Evolutionary conservation across 345 rosid species (phyloP), one percentile per base, ranked within the genome.

Genomic region (Eucalyptus curtisii): DNA sequence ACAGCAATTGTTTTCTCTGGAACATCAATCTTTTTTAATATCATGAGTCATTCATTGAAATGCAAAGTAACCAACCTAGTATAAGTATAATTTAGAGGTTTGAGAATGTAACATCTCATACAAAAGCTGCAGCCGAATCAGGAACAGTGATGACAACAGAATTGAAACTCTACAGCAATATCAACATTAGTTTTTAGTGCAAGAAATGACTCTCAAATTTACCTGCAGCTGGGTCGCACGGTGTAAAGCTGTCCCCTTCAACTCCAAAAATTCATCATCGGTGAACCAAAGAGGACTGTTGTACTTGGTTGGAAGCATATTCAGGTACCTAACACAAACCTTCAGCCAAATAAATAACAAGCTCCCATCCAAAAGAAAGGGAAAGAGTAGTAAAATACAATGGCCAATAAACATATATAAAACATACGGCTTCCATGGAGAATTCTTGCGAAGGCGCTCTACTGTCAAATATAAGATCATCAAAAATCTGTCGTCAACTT

Each of bases 241-340:
- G 89, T 93, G 91, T 90, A 97, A 93, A 40, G 97, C 90, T 14
- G 99, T 96, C 44, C 99, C 99, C 87, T 92, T 94, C 31, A 97
- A 95, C 94, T 95, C 96, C 86, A 90, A 89, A 85, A 96, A 91
- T 91, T 97, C 99, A 89, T 94, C 96, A 88, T 94, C 95, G 5
- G 93, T 93, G 92, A 96, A 96, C 99, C 99, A 97, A 88, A 97
- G 95, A 49, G 99, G 96, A 91, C 95, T 96, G 88, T 94, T 94
- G 86, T 96, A 96, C 27, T 94, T 92, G 88, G 93, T 87, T 57
- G 99, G 99, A 91, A 97, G 99, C 98, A 96, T 92, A 89, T 97
- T 97, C 90, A 97, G 93, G 89, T 97, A 96, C 95, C 99, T 97
- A 87, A 86, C 61, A 81, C 40, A 88, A 15, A 49, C 87, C 88